A percentile compares a stretch with the other conserved stretches of the same genome.
phyloP scores from a whole-genome alignment of 2,329 filamentous ascomycete genomes.

The Amphichorda felina region DNA sequence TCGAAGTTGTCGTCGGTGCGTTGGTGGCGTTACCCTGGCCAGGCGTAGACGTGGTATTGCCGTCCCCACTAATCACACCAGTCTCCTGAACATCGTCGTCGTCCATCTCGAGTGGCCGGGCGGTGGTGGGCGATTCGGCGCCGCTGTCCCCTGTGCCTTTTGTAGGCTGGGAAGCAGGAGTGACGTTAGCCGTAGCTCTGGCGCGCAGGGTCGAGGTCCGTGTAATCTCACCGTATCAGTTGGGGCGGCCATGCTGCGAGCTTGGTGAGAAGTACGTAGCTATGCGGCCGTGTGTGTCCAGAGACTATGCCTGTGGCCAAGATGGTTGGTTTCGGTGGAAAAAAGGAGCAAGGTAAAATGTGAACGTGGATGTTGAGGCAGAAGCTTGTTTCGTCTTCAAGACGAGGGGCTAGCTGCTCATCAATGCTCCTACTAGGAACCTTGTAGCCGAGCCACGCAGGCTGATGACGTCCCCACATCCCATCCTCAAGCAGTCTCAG shows the following conservation, averaged over 20 bases:
- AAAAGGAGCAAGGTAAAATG: not conserved
- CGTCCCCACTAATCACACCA: constrained; percentile 33
- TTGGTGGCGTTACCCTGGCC: constrained; percentile 11
- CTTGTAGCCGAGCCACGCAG: constrained; percentile 10
- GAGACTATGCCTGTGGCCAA: too few species aligned
- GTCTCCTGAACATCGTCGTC: constrained; percentile 59
- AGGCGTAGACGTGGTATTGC: constrained; percentile 10
- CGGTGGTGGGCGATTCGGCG: constrained; percentile 56
- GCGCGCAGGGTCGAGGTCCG: not conserved
- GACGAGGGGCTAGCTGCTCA: not conserved
- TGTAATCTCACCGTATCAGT: constrained; percentile 19
- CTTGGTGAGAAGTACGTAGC: constrained; percentile 12
- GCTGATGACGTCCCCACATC: constrained; percentile 23
- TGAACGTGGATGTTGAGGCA: not conserved
- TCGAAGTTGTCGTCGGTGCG: constrained; percentile 6
- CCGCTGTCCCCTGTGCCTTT: constrained; percentile 29
- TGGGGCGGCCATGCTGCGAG: constrained; percentile 9
- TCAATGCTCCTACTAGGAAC: not conserved
- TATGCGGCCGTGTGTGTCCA: not conserved
- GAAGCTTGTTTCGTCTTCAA: not conserved
- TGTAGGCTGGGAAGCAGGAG: constrained; percentile 17
- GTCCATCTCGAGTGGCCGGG: constrained; percentile 53
- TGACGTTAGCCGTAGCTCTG: constrained; percentile 1
- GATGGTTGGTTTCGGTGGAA: not conserved
- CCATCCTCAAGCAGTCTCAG: not conserved